phyloP scores from a whole-genome alignment of 2,329 filamentous ascomycete genomes.

The Talaromyces sp. region DNA sequence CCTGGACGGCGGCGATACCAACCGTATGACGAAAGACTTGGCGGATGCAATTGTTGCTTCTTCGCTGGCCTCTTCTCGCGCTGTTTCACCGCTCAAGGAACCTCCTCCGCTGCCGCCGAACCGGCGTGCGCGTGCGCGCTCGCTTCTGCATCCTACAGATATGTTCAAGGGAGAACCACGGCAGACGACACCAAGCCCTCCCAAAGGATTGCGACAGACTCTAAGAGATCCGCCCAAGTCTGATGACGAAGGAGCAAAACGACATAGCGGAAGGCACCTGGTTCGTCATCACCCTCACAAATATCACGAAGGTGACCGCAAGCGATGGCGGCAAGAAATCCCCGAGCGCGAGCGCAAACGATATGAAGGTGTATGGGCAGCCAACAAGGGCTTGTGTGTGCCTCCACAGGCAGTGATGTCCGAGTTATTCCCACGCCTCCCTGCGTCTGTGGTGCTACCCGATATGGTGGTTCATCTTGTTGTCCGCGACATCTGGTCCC shows the following conservation, averaged over 20 bases:
- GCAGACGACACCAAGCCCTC: slow-evolving; percentile 29
- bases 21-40: slow-evolving; percentile 31
- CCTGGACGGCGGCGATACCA: slow-evolving; percentile 19
- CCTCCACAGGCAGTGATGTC: slow-evolving; percentile 13
- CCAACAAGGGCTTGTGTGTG: slow-evolving; percentile 41
- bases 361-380: slow-evolving; percentile 49
- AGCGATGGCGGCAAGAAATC: slow-evolving; percentile 39
- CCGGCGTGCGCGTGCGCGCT: slow-evolving; percentile 31
- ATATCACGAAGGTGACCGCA: slow-evolving; percentile 45
- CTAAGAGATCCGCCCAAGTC: slow-evolving; percentile 34
- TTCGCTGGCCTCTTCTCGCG: slow-evolving; percentile 39
- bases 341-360: slow-evolving; percentile 43
- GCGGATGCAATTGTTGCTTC: slow-evolving; percentile 45
- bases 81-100: slow-evolving; percentile 31
- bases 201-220: slow-evolving; percentile 36
- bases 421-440: slow-evolving; percentile 10
- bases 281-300: slow-evolving; percentile 44
- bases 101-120: slow-evolving; percentile 36
- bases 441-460: slow-evolving; percentile 21
- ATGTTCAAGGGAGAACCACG: slow-evolving; percentile 24
- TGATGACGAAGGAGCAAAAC: slow-evolving; percentile 26
- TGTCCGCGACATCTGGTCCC: slow-evolving; percentile 45
- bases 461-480: slow-evolving; percentile 43
- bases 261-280: slow-evolving; percentile 26
- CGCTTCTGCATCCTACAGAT: slow-evolving; percentile 29